Evolutionary conservation across 345 rosid species (phyloP).

Genomic region (Linum trigynum): DNA sequence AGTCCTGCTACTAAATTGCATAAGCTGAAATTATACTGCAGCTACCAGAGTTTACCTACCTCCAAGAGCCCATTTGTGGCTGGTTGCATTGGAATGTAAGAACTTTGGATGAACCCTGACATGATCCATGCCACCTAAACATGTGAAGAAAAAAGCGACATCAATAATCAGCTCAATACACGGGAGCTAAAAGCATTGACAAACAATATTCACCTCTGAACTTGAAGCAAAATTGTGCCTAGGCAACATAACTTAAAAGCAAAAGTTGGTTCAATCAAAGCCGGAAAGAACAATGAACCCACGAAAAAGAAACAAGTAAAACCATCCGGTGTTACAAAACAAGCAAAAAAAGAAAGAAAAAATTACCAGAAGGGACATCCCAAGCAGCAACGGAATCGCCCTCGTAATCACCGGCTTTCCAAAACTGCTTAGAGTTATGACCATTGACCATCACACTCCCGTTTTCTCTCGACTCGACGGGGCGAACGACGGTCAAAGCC

Average conservation of each 20-base stretch:
- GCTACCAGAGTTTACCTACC: slow-evolving; percentile 51
- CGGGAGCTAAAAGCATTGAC: not conserved
- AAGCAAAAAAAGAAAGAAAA: not conserved
- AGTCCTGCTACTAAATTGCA: not conserved
- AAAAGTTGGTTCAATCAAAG: too few relatives aligned
- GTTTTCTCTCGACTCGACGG: not conserved
- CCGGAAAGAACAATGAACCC: not conserved
- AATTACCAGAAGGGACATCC: slow-evolving; percentile 45
- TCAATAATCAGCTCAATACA: not conserved
- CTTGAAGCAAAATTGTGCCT: too few relatives aligned
- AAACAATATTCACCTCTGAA: too few relatives aligned
- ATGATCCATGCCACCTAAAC: slow-evolving; percentile 71
- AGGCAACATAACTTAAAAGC: too few relatives aligned
- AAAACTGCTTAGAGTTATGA: slow-evolving; percentile 53
- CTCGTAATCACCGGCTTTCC: slow-evolving; percentile 91
- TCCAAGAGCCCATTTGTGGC: slow-evolving; percentile 99
- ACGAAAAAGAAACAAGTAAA: not conserved
- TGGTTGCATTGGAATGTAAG: slow-evolving; percentile 93
- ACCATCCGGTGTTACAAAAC: too few relatives aligned
- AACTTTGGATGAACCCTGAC: slow-evolving; percentile 95
- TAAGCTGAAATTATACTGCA: not conserved
- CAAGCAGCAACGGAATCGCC: slow-evolving; percentile 39
- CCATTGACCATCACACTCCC: slow-evolving; percentile 8
- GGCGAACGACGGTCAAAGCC: slow-evolving; percentile 1
- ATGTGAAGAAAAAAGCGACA: not conserved